These are phyloP conservation scores for Taphrina deformans DNA, from an alignment of 1,139 yeast genomes.

Conservation along the genomic window DNA sequence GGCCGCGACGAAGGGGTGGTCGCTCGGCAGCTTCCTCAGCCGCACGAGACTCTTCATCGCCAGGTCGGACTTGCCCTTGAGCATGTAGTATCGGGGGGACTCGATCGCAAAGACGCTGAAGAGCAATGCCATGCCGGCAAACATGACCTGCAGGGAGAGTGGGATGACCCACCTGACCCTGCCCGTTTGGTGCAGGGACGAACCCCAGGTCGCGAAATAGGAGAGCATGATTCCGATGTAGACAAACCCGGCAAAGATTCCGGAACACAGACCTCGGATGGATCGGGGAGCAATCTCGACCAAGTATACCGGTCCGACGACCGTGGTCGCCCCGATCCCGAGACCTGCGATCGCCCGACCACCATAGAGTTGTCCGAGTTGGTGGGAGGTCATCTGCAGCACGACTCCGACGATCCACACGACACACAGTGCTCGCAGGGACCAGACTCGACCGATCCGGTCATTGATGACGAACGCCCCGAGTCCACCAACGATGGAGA, in stretches of 20 bases:
- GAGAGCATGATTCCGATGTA: conserved; percentile 58
- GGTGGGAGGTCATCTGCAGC: conserved; percentile 60
- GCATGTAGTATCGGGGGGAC: conserved; percentile 54
- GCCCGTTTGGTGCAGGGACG: conserved; percentile 46
- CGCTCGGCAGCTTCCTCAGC: conserved; percentile 54
- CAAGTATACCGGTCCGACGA: conserved; percentile 58
- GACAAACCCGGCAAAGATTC: conserved; percentile 58
- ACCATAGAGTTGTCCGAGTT: conserved; percentile 42
- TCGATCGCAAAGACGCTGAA: conserved; percentile 42
- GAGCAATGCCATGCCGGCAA: conserved; percentile 45
- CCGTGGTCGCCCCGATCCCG: conserved; percentile 59
- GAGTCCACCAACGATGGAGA: conserved; percentile 59
- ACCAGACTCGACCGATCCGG: conserved; percentile 56
- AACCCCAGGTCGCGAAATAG: conserved; percentile 53
- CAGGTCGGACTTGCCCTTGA: conserved; percentile 46
- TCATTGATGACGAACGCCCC: conserved; percentile 57
- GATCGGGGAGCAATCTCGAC: conserved; percentile 58
- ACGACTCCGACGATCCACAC: conserved; percentile 56
- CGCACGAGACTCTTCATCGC: conserved; percentile 51
- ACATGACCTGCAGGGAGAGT: conserved; percentile 48
- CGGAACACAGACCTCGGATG: conserved; percentile 55
- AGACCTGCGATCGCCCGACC: conserved; percentile 59
- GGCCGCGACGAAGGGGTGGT: conserved; percentile 45
- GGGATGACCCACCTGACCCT: conserved; percentile 50
- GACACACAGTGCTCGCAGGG: conserved; percentile 53